phyloP scores from a whole-genome alignment of 2,329 filamentous ascomycete genomes.

The Apiospora sp. region DNA sequence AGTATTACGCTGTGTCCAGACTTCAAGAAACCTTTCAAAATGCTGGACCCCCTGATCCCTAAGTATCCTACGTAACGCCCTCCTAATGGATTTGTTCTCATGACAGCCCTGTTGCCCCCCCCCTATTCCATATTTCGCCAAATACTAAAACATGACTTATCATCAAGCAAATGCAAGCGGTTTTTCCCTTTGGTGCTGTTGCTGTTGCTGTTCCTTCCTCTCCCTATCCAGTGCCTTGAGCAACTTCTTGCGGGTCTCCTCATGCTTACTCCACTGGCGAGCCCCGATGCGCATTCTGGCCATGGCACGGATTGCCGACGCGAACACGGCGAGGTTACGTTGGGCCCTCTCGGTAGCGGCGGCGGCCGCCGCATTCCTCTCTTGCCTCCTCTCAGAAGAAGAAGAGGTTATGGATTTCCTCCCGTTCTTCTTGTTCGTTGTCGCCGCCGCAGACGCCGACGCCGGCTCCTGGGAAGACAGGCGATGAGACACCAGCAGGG shows the following conservation, averaged over 20 bases:
- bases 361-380: not conserved
- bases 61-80: not conserved
- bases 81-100: not conserved
- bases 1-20: constrained; percentile 14
- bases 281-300: constrained; percentile 59
- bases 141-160: not conserved
- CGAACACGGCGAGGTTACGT: constrained; percentile 53
- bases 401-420: not conserved
- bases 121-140: not conserved
- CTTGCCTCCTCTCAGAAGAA: not conserved
- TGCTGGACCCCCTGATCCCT: not conserved
- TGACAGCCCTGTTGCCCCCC: not conserved
- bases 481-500: constrained; percentile 33
- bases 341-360: constrained; percentile 23
- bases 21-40: not conserved
- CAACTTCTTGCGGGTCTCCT: constrained; percentile 57
- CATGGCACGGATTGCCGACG: constrained; percentile 59
- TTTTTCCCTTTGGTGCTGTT: not conserved
- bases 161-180: not conserved
- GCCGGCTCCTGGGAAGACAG: not conserved
- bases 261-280: constrained; percentile 58
- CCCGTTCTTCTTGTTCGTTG: constrained; percentile 25
- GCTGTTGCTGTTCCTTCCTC: not conserved
- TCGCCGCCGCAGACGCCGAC: constrained; percentile 19
- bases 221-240: constrained; percentile 44